Base-by-base conservation (phyloP, 768 basidiomycete species). In the Hebeloma cylindrosporum region DNA sequence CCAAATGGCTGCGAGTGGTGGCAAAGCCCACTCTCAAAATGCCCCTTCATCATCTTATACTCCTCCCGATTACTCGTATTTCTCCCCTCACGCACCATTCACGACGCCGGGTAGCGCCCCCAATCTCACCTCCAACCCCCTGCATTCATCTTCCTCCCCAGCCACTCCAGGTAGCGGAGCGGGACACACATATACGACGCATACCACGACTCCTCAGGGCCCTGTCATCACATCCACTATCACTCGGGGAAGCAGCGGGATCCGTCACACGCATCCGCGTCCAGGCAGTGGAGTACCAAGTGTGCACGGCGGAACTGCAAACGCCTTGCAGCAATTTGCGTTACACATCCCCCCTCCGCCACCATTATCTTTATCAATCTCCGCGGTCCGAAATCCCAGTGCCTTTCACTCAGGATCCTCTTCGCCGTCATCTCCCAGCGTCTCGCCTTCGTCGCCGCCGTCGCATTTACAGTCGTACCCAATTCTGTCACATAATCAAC, bases 331-430 rank as follows among this genome's bases (percentile, higher is more conserved):
- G 26, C 58, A 57, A 36, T 60, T 66, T 35, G 58, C 64, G 13
- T 47, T 60, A 40, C 60, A 53, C 25, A 53, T 65, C 31, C 66
- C 66, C 3, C 47, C 58, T 7, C 61, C 64, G 4, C 59, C 64
- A 2, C 43, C 58, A 16, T 45, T 60, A 7, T 52, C 54, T n/a
- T 35, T 60, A 25, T 57, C 57, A 8, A 53, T 56, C 7, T 42
- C 60, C 11, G 36, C 53, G 13, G 29, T 45, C 34, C 58, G 54
- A 17, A 58, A 58, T 20, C 50, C 46, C 18, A 29, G 42, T n/a
- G 17, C 44, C 18, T 31, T 33, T 33, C 32, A 22, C 23, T 10
- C 36, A 44, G 14, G 13, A 34, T 16, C n/a, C n/a, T n/a, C n/a
- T n/a, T n/a, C 52, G 29, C 33, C 53, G 17, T 46, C 49, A 13